Percentiles rank a stretch among this genome's conserved stretches.
phyloP scores from a whole-genome alignment of 495 filamentous ascomycete species.

The Penicillium daleae region DNA sequence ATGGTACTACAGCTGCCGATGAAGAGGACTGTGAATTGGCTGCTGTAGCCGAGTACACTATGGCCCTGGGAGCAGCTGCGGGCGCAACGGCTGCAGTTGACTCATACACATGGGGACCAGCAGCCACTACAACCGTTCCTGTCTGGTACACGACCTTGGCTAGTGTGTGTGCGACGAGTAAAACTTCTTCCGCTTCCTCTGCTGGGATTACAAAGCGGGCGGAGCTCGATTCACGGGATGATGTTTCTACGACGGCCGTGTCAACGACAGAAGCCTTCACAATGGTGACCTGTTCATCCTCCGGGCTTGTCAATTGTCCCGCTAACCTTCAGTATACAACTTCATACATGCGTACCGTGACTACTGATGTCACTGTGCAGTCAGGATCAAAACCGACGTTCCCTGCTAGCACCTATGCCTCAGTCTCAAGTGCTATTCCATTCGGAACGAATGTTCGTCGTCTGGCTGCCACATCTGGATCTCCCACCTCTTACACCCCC shows the following conservation, averaged over 20 bases:
- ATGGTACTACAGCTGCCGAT: too few species aligned
- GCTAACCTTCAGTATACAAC: conserved; percentile 45
- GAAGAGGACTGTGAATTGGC: too few species aligned
- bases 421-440: conserved; percentile 35
- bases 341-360: conserved; percentile 24
- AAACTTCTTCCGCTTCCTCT: conserved; percentile 21
- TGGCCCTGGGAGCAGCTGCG: too few species aligned
- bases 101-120: conserved; percentile 47
- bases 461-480: conserved; percentile 41
- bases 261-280: conserved; percentile 39
- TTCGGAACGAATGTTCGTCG: conserved; percentile 43
- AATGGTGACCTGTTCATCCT: conserved; percentile 40
- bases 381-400: conserved; percentile 38
- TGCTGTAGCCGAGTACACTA: too few species aligned
- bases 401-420: conserved; percentile 32
- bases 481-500: conserved; percentile 29
- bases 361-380: conserved; percentile 36
- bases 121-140: conserved; percentile 47
- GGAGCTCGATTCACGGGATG: conserved; percentile 19
- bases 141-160: conserved; percentile 58
- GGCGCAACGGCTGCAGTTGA: too few species aligned
- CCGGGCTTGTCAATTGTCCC: conserved; percentile 51
- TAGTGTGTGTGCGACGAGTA: conserved; percentile 44
- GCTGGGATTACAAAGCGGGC: conserved; percentile 28
- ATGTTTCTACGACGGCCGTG: conserved; percentile 40